These are phyloP conservation scores for Boletus pseudopeckii DNA, from an alignment of 768 basidiomycete genomes.

Conservation along the genomic window DNA sequence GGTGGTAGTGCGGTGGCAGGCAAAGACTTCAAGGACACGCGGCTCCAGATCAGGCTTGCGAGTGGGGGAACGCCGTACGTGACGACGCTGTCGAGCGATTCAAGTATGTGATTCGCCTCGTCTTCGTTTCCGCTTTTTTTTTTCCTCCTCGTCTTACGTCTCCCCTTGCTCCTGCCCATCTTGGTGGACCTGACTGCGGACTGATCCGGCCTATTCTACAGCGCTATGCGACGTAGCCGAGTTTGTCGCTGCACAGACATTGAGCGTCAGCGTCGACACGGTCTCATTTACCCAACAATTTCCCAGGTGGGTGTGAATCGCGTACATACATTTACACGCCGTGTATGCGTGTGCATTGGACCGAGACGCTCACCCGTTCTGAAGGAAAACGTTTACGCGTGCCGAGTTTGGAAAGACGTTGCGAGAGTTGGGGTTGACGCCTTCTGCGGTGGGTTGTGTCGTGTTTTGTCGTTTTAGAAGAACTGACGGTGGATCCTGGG, in stretches of 20 bases:
- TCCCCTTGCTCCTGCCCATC: neutral
- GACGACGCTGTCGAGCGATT: conserved; percentile 74
- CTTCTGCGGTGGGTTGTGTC: conserved; percentile 58
- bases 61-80: conserved; percentile 76
- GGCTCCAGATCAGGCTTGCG: conserved; percentile 86
- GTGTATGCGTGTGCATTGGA: neutral
- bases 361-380: neutral
- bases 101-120: conserved; percentile 47
- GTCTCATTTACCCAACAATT: conserved; percentile 78
- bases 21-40: conserved; percentile 81
- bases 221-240: conserved; percentile 86
- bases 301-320: conserved; percentile 59
- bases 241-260: conserved; percentile 72
- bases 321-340: neutral
- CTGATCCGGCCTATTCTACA: conserved; percentile 25
- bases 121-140: neutral
- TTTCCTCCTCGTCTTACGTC: neutral
- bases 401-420: conserved; percentile 78
- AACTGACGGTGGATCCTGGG: neutral
- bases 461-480: neutral
- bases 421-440: conserved; percentile 82
- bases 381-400: conserved; percentile 62
- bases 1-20: conserved; percentile 43
- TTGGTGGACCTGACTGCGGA: neutral
- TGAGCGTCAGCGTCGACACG: conserved; percentile 70